Evolutionary conservation across 495 filamentous ascomycete genomes (phyloP).

Genomic region (Cryomyces minteri): DNA sequence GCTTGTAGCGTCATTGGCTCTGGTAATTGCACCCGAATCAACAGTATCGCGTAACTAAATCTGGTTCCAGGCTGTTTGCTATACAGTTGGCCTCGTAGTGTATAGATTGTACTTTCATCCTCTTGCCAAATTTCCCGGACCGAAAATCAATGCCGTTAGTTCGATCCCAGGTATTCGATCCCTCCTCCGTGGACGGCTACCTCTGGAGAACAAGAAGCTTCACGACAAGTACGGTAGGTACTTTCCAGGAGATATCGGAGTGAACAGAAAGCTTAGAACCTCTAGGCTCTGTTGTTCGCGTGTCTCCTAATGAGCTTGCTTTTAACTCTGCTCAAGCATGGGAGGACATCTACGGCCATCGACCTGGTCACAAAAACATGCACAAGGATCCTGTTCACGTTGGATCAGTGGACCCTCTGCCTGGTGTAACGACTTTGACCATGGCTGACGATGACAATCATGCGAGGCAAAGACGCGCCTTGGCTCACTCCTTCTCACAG

Average conservation of each 20-base stretch:
- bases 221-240: slow-evolving; percentile 14
- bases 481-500: slow-evolving; percentile 16
- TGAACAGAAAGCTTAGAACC: too few relatives aligned
- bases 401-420: slow-evolving; percentile 13
- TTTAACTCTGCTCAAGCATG: slow-evolving; percentile 13
- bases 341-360: slow-evolving; percentile 15
- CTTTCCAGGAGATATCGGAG: too few relatives aligned
- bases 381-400: slow-evolving; percentile 18
- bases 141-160: slow-evolving; percentile 8
- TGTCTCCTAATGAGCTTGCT: slow-evolving; percentile 14
- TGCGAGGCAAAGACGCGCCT: slow-evolving; percentile 11
- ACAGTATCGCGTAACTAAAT: too few relatives aligned
- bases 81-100: slow-evolving; percentile 1
- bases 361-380: slow-evolving; percentile 11
- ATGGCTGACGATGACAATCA: slow-evolving; percentile 16
- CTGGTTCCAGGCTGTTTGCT: neutral
- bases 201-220: slow-evolving; percentile 10
- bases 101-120: slow-evolving; percentile 14
- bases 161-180: slow-evolving; percentile 7
- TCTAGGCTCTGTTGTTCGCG: slow-evolving; percentile 7
- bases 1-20: too few relatives aligned
- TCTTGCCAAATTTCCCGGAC: slow-evolving; percentile 13
- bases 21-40: too few relatives aligned
- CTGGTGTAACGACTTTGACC: slow-evolving; percentile 17
- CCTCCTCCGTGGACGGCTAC: slow-evolving; percentile 9